phyloP scores from a whole-genome alignment of 305 asterid genomes.

The Fraxinus angustifolia region DNA sequence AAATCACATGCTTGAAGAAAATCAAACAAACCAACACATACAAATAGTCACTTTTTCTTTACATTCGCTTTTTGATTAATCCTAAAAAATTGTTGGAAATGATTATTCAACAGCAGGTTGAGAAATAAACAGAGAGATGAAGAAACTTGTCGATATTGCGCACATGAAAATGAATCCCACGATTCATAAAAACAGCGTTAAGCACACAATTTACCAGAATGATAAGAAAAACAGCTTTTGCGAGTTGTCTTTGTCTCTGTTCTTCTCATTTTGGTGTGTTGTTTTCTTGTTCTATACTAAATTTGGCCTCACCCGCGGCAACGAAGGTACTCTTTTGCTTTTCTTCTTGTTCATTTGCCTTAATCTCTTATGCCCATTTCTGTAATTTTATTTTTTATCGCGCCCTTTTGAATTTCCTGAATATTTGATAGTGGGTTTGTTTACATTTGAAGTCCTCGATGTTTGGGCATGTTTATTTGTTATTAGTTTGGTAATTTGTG shows the following conservation, averaged over 20 bases:
- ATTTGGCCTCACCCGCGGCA: conserved; percentile 56
- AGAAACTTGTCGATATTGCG: conserved; percentile 33
- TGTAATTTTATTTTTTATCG: not conserved
- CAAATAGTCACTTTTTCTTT: not conserved
- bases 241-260: conserved; percentile 47
- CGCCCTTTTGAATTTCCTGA: not conserved
- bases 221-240: conserved; percentile 29
- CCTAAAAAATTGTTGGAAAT: not conserved
- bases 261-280: conserved; percentile 56
- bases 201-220: conserved; percentile 22
- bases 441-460: conserved; percentile 3
- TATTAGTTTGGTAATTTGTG: not conserved
- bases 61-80: not conserved
- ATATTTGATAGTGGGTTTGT: not conserved
- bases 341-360: conserved; percentile 7
- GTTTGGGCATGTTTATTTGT: not conserved
- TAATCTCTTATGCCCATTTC: not conserved
- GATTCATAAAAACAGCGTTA: conserved; percentile 25
- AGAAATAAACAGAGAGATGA: conserved; percentile 40
- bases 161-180: conserved; percentile 22
- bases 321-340: conserved; percentile 45
- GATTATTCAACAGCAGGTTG: not conserved
- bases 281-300: conserved; percentile 48
- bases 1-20: not conserved
- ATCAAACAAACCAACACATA: not conserved